phyloP scores from a whole-genome alignment of 345 rosid species.

The Orychophragmus violaceus region DNA sequence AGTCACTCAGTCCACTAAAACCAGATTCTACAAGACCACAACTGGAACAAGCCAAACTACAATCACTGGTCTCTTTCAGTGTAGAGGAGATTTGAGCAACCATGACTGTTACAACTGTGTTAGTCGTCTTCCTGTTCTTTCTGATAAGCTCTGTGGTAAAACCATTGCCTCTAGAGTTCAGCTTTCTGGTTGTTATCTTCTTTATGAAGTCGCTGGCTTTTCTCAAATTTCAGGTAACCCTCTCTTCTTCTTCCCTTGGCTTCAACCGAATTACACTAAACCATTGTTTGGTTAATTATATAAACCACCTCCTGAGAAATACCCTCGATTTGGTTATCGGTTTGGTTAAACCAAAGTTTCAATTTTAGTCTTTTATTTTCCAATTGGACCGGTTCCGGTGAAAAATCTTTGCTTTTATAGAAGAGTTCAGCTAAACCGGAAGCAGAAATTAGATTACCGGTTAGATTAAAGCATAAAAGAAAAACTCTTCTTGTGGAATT shows the following conservation, averaged over 20 bases:
- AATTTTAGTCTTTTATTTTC: too few relatives aligned
- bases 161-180: conserved; percentile 78
- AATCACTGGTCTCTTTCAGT: conserved; percentile 87
- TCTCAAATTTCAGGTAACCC: conserved; percentile 51
- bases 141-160: conserved; percentile 71
- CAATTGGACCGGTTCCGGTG: too few relatives aligned
- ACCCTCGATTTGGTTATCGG: not conserved
- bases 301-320: not conserved
- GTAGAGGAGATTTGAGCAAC: conserved; percentile 77
- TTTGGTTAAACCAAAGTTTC: too few relatives aligned
- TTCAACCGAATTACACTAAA: not conserved
- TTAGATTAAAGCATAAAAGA: not conserved
- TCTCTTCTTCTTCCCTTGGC: not conserved
- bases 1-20: conserved; percentile 73
- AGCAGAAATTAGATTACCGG: too few relatives aligned
- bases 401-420: too few relatives aligned
- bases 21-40: conserved; percentile 80
- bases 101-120: conserved; percentile 88
- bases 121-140: conserved; percentile 68
- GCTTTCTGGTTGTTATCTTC: conserved; percentile 78
- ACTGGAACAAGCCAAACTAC: conserved; percentile 64
- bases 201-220: conserved; percentile 81
- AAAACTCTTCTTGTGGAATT: not conserved
- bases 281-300: not conserved
- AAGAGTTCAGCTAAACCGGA: too few relatives aligned